Evolutionary conservation across 2,329 filamentous ascomycete species (phyloP).

Genomic region (Penicillium sp.): DNA sequence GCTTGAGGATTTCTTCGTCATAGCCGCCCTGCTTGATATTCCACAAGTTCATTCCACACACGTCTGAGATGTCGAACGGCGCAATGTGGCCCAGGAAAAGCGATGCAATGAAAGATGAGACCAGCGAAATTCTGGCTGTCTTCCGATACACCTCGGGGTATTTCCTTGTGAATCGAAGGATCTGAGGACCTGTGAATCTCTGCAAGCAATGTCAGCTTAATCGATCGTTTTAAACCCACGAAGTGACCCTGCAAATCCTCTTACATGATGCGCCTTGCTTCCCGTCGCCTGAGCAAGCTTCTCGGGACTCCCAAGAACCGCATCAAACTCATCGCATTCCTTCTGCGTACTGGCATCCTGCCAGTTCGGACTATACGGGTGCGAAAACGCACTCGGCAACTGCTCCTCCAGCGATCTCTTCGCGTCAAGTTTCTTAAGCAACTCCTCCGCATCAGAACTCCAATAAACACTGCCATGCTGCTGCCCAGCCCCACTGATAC

Average conservation of each 20-base stretch:
- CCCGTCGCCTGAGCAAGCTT: slow-evolving; percentile 78
- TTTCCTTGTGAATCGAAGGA: slow-evolving; percentile 80
- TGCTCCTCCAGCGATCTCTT: slow-evolving; percentile 69
- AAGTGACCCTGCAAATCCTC: slow-evolving; percentile 29
- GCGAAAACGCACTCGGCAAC: slow-evolving; percentile 72
- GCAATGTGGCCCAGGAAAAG: slow-evolving; percentile 83
- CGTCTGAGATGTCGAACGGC: slow-evolving; percentile 90
- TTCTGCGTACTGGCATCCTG: slow-evolving; percentile 93
- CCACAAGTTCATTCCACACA: slow-evolving; percentile 96
- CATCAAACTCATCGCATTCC: slow-evolving; percentile 89
- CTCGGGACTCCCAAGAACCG: slow-evolving; percentile 64
- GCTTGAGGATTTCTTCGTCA: slow-evolving; percentile 72
- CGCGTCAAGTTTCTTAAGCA: slow-evolving; percentile 64
- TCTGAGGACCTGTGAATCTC: slow-evolving; percentile 97
- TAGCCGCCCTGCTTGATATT: slow-evolving; percentile 76
- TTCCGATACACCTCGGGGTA: slow-evolving; percentile 78
- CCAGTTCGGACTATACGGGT: slow-evolving; percentile 93
- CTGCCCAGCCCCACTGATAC: slow-evolving; percentile 89
- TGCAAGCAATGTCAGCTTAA: slow-evolving; percentile 36
- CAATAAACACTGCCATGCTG: slow-evolving; percentile 98
- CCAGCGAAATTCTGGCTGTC: slow-evolving; percentile 84
- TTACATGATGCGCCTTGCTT: slow-evolving; percentile 90
- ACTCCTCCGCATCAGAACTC: slow-evolving; percentile 67
- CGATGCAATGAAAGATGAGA: slow-evolving; percentile 93
- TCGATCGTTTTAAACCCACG: slow-evolving; percentile 1